Conservation (phyloP, 2,329 filamentous ascomycete species). For the Chrysoporthe puriensis region DNA sequence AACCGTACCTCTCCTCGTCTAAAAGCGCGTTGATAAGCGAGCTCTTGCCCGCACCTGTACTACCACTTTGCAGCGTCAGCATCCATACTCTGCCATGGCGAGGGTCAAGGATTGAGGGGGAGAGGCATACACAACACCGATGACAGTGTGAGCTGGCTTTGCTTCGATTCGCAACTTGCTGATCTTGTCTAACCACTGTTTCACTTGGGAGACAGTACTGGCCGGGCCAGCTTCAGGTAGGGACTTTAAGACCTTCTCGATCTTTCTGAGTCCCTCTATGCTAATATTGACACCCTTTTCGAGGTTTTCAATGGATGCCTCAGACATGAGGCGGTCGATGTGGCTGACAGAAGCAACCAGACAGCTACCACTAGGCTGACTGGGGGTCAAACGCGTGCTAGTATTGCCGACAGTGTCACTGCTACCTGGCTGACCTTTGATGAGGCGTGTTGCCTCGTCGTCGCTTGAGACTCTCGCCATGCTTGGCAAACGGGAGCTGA, state of each 20-base stretch:
- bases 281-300: slow-evolving; percentile 34
- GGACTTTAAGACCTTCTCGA: slow-evolving; percentile 31
- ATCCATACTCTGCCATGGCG: neutral
- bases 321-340: slow-evolving; percentile 3
- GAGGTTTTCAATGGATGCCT: slow-evolving; percentile 30
- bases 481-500: neutral
- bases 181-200: slow-evolving; percentile 38
- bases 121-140: slow-evolving; percentile 53
- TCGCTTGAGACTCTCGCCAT: neutral
- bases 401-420: neutral
- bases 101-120: neutral
- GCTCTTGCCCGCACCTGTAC: slow-evolving; percentile 65
- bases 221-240: neutral
- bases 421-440: neutral
- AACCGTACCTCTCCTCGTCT: slow-evolving; percentile 54
- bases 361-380: neutral
- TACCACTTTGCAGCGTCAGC: slow-evolving; percentile 41
- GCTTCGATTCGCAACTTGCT: slow-evolving; percentile 45
- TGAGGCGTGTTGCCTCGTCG: neutral
- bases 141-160: slow-evolving; percentile 44
- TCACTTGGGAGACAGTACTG: slow-evolving; percentile 29
- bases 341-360: slow-evolving; percentile 8
- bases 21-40: slow-evolving; percentile 66
- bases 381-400: neutral
- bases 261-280: slow-evolving; percentile 30